Evolutionary conservation across 2,329 filamentous ascomycete species (phyloP).

Genomic region (Aureobasidium musti): DNA sequence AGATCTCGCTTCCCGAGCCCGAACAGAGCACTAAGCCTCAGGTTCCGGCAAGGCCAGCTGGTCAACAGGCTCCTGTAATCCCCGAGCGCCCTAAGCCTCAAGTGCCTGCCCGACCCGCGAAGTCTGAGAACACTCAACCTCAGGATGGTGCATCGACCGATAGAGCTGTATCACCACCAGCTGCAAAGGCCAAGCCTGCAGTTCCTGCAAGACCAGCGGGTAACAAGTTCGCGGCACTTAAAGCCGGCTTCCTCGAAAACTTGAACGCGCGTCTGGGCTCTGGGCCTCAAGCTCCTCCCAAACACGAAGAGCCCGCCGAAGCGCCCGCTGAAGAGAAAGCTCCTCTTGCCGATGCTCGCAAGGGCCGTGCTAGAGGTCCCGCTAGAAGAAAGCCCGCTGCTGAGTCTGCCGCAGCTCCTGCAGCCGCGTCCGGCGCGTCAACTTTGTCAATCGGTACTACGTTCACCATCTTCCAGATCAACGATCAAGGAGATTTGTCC

Average conservation of each 20-base stretch:
- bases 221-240: conserved; percentile 85
- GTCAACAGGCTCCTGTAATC: conserved; percentile 59
- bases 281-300: conserved; percentile 71
- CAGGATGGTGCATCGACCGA: conserved; percentile 41
- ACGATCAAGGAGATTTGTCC: conserved; percentile 45
- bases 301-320: conserved; percentile 61
- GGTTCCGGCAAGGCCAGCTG: conserved; percentile 74
- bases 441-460: conserved; percentile 47
- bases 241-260: conserved; percentile 90
- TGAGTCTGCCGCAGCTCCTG: conserved; percentile 55
- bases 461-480: conserved; percentile 48
- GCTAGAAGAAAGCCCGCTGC: conserved; percentile 68
- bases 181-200: conserved; percentile 74
- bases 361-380: conserved; percentile 85
- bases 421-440: conserved; percentile 54
- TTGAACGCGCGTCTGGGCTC: conserved; percentile 85
- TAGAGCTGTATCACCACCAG: conserved; percentile 44
- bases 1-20: conserved; percentile 39
- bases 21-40: conserved; percentile 72
- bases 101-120: conserved; percentile 62
- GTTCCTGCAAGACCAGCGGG: conserved; percentile 76
- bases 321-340: conserved; percentile 66
- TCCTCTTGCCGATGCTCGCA: conserved; percentile 85
- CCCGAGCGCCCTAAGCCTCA: conserved; percentile 65
- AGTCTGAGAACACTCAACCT: conserved; percentile 45